Evolutionary conservation across 106 monocot genomes (phyloP), one percentile per base, ranked within the genome.

Genomic region (Allium fistulosum): DNA sequence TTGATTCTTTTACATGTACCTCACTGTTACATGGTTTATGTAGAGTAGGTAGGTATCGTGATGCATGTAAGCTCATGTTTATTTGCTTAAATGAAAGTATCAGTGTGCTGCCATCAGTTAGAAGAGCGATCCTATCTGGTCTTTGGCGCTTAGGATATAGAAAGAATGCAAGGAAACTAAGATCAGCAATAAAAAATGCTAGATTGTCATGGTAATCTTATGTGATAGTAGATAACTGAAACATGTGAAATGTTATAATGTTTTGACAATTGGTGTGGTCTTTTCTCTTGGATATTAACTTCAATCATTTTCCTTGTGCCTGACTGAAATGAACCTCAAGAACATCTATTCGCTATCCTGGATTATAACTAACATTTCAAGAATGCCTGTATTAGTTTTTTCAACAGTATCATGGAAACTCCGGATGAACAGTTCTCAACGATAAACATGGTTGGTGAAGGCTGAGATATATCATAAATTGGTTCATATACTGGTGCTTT

Each of bases 1-100:
- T 74, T 68, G 93, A 99, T 79, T 77, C 77, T 48, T 92, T 93
- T 74, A 87, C 99, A 17, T 99, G 93, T 61, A 74, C 93, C 55
- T 70, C 90, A 62, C 48, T 99, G 66, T 47, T 99, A 58, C 78
- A 87, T 72, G 84, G 82, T 26, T 82, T 99, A 22, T 90, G 93
- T 61, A 83, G 61, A 63, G 59, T 8, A 14, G 70, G 90, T 28
- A 80, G 73, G 61, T 90, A 82, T 59, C 76, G 17, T 52, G 72
- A 67, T 45, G 99, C 93, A 53, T 87, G 77, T 49, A 81, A 81
- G 57, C 64, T 93, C 59, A 62, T 83, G 72, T 55, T 80, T 46
- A 66, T 46, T 71, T 79, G 84, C 73, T 71, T 93, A 68, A 72
- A 51, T 2, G 71, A 83, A 52, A 85, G 87, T 14, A 79, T 79